These are phyloP conservation scores for Miscanthus lutarioriparius DNA, from an alignment of 176 grass and related monocot species.

Conservation along the genomic window DNA sequence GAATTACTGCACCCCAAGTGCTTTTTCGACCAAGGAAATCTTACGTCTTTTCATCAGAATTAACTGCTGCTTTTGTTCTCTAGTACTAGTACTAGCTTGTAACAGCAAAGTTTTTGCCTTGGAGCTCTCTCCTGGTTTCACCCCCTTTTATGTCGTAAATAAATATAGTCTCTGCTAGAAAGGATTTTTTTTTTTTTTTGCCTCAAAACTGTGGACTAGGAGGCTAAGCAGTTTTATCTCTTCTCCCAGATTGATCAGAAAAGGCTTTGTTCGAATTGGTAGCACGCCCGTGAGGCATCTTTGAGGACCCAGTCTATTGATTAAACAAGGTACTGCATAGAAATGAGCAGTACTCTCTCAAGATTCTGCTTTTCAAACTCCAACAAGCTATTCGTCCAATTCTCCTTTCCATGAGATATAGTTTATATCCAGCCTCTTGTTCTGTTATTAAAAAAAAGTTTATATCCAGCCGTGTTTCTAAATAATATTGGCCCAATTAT, in stretches of 20 bases:
- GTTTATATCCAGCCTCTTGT: not conserved
- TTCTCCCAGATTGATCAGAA: slow-evolving; percentile 45
- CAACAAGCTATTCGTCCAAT: not conserved
- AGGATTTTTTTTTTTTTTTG: not conserved
- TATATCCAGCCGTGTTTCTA: not conserved
- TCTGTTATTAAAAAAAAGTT: not conserved
- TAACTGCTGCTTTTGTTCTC: not conserved
- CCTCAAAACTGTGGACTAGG: not conserved
- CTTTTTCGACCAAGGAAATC: slow-evolving; percentile 17
- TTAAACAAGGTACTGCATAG: slow-evolving; percentile 38
- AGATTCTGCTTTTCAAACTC: not conserved
- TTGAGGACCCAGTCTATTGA: not conserved
- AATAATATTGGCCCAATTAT: slow-evolving; percentile 18
- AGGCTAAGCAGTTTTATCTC: slow-evolving; percentile 36
- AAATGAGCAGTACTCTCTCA: slow-evolving; percentile 1
- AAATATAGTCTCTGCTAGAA: not conserved
- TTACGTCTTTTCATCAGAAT: slow-evolving; percentile 12
- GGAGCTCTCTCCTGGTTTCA: slow-evolving; percentile 30
- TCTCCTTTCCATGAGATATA: not conserved
- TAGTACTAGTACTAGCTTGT: slow-evolving; percentile 7
- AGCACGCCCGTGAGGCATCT: not conserved
- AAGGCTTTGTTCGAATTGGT: not conserved
- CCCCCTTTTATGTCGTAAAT: slow-evolving; percentile 25
- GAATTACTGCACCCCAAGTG: not conserved
- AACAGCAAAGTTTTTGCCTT: not conserved